These are phyloP conservation scores for Monascus purpureus DNA, from an alignment of 495 filamentous ascomycete species.

Conservation along the genomic window DNA sequence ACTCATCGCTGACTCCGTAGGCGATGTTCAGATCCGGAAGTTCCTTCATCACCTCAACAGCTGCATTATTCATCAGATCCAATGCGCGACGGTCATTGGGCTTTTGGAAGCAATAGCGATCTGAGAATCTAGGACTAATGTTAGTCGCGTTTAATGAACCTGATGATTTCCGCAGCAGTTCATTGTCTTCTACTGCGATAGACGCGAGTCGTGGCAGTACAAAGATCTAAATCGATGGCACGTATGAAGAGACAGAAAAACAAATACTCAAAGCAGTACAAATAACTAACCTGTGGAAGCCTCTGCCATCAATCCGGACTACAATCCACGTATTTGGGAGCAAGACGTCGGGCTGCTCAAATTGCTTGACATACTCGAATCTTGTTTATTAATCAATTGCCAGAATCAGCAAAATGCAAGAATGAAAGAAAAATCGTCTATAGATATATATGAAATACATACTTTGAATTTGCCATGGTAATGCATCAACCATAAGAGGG, in stretches of 20 bases:
- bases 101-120: conserved; percentile 73
- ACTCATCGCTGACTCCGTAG: conserved; percentile 92
- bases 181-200: not conserved
- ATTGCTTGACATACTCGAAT: conserved; percentile 84
- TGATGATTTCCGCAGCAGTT: conserved; percentile 1
- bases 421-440: no score
- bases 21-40: conserved; percentile 73
- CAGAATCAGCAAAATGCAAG: no score
- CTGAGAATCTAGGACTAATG: conserved; percentile 52
- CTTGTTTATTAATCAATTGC: no score
- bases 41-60: conserved; percentile 67
- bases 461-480: conserved; percentile 55
- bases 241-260: no score
- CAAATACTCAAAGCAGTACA: no score
- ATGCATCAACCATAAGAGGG: no score
- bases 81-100: conserved; percentile 83
- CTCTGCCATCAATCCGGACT: conserved; percentile 80
- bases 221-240: no score
- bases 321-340: conserved; percentile 91
- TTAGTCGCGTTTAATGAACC: no score
- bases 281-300: conserved; percentile 84
- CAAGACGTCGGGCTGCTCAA: conserved; percentile 67
- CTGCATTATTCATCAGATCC: conserved; percentile 88
- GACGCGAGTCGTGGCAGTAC: no score
- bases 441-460: no score